Evolutionary conservation across 192 early-diverging fungal genomes (phyloP), one percentile per base, ranked within the genome.

Genomic region (Phlyctochytrium planicorne): DNA sequence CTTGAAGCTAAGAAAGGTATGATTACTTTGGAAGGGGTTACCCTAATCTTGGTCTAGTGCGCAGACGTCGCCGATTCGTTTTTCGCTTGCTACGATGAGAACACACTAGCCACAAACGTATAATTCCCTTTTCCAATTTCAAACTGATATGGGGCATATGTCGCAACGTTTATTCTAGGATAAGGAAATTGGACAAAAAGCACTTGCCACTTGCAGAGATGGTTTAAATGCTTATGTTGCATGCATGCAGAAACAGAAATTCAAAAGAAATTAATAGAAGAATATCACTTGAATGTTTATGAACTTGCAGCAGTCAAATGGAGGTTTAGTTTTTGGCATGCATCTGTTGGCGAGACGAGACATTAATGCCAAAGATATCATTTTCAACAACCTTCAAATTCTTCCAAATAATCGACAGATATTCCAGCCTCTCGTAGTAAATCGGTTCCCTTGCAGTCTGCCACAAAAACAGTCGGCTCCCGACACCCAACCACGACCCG

Each of bases 391-490:
- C 76, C 76, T 69, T 92, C 88, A 10, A 91, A 77, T 27, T 89
- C 79, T 4, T 81, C 77, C 34, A 98, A 68, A 50, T 87, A 82
- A 30, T 87, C 76, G 0, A 98, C 94, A 14, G 84, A 67, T 23
- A 98, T 84, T 10, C 94, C 95, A 1, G 80, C 73, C 31, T 85
- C 74, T 23, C 78, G 60, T 73, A 98, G 76, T 1, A 87, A 65
- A 30, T 80, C 73, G 0, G 89, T 86, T 0, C 95, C 95, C 50
- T 82, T 78, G 70, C 94, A 94, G 29, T 76, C 76, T 31, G 87
- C 78, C 32, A 96, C 88, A 78, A 98, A 93, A 31, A 89, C 88
- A 17, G 88, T 81, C 1, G 96, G 96, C 70, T 98, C 96, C 60
- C 80, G 82, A 1, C 94, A 84, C 0, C 94, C 97, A 63, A 97